Evolutionary conservation across 192 early-diverging fungal genomes (phyloP).

Genomic region (Entomortierella beljakovae): DNA sequence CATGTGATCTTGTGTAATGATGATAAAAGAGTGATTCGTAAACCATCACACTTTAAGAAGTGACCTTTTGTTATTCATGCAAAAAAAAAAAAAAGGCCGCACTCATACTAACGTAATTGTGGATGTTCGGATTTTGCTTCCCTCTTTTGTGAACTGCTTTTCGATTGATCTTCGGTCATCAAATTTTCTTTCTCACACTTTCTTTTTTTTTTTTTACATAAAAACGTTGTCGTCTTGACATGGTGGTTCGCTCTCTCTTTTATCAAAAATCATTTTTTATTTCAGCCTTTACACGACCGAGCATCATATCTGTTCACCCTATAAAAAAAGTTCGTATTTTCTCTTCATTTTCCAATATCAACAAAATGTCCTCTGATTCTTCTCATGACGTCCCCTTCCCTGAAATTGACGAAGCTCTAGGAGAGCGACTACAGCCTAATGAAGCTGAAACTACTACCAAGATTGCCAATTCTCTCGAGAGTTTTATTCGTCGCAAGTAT

Average conservation of each 20-base stretch:
- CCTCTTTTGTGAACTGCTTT: no score
- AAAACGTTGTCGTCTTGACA: neutral
- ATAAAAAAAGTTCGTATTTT: neutral
- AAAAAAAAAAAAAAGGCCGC: no score
- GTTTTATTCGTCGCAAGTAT: constrained; percentile 4
- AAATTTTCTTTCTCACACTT: no score
- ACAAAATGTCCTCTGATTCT: constrained; percentile 9
- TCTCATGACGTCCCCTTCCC: constrained; percentile 30
- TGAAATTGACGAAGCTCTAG: constrained; percentile 20
- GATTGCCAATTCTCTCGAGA: constrained; percentile 15
- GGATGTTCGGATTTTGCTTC: no score
- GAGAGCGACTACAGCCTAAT: constrained; percentile 22
- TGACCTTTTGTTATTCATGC: no score
- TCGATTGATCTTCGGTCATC: no score
- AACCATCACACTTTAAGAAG: no score
- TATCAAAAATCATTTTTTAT: neutral
- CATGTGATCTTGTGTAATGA: neutral
- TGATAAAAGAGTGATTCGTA: no score
- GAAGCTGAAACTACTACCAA: constrained; percentile 20
- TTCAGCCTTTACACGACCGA: neutral
- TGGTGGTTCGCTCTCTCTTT: neutral
- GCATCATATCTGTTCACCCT: neutral
- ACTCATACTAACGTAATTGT: no score
- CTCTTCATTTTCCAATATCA: neutral
- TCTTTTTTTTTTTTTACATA: neutral